Evolutionary conservation across 805 yeast genomes (phyloP).

Genomic region (Saturnispora quitensis): DNA sequence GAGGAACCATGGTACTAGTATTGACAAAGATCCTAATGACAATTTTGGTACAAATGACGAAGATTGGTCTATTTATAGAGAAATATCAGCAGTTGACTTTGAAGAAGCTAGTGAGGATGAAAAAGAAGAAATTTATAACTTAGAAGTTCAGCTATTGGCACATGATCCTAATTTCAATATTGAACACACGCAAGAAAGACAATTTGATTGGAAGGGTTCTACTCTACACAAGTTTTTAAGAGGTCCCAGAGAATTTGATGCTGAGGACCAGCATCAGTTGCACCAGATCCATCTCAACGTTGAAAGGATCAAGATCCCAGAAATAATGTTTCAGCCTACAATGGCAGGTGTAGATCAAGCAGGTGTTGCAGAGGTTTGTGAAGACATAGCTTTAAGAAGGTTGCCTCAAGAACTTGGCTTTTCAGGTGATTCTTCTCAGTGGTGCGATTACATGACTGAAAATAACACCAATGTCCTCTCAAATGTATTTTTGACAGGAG

Average conservation of each 20-base stretch:
- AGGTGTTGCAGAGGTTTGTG: constrained; percentile 73
- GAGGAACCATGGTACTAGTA: constrained; percentile 51
- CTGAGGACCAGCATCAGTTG: constrained; percentile 73
- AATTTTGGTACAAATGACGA: constrained; percentile 93
- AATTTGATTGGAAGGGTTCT: constrained; percentile 78
- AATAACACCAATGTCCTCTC: constrained; percentile 38
- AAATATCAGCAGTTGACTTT: constrained; percentile 65
- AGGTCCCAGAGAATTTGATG: constrained; percentile 82
- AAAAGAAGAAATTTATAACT: constrained; percentile 42
- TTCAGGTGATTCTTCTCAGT: constrained; percentile 35
- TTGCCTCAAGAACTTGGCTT: constrained; percentile 43
- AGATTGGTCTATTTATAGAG: constrained; percentile 89
- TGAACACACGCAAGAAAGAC: constrained; percentile 76
- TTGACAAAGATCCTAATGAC: constrained; percentile 87
- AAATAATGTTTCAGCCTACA: constrained; percentile 82
- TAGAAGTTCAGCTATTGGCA: constrained; percentile 72
- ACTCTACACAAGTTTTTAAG: constrained; percentile 74
- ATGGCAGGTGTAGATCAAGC: constrained; percentile 96
- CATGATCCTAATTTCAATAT: constrained; percentile 78
- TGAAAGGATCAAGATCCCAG: constrained; percentile 89
- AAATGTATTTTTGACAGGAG: constrained; percentile 82
- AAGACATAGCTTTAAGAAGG: constrained; percentile 54
- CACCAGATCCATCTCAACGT: constrained; percentile 87
- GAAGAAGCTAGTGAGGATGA: constrained; percentile 77
- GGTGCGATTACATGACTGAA: background rate